Percentiles rank a stretch among this genome's conserved stretches.
Conservation (phyloP, 2,329 filamentous ascomycete species). For the Penicillium griseofulvum region DNA sequence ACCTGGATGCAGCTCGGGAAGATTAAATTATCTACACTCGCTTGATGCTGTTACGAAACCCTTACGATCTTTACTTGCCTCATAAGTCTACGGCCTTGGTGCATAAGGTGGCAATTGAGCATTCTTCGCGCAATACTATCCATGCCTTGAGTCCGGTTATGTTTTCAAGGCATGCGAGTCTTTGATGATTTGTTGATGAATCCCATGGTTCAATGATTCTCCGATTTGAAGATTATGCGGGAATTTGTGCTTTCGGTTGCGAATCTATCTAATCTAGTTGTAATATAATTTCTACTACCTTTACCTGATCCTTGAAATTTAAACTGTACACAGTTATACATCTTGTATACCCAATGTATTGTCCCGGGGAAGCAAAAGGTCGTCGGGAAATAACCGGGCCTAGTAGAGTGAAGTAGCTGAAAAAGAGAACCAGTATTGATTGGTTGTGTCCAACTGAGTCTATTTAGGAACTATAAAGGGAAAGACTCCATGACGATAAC, state of each 20-base stretch:
- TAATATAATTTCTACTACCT: slow-evolving; percentile 23
- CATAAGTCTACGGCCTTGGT: background rate
- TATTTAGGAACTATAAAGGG: slow-evolving; percentile 13
- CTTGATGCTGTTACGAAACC: slow-evolving; percentile 23
- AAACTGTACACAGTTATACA: background rate
- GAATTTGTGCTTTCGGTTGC: background rate
- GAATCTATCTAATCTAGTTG: slow-evolving; percentile 16
- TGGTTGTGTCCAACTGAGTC: slow-evolving; percentile 18
- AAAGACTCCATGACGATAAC: slow-evolving; percentile 24
- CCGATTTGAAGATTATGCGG: background rate
- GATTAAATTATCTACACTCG: slow-evolving; percentile 12
- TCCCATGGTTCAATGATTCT: slow-evolving; percentile 8
- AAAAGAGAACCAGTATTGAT: slow-evolving; percentile 14
- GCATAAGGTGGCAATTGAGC: background rate
- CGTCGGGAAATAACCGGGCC: background rate
- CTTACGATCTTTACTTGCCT: slow-evolving; percentile 22
- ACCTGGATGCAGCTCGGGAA: background rate
- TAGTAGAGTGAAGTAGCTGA: background rate
- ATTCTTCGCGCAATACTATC: background rate
- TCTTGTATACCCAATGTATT: background rate
- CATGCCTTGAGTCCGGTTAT: background rate
- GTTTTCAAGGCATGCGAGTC: background rate
- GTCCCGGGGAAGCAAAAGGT: background rate
- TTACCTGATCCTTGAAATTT: background rate
- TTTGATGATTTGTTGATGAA: slow-evolving; percentile 15